Conservation (phyloP, 169 alveolate genomes). For the Plasmodium ovale region DNA sequence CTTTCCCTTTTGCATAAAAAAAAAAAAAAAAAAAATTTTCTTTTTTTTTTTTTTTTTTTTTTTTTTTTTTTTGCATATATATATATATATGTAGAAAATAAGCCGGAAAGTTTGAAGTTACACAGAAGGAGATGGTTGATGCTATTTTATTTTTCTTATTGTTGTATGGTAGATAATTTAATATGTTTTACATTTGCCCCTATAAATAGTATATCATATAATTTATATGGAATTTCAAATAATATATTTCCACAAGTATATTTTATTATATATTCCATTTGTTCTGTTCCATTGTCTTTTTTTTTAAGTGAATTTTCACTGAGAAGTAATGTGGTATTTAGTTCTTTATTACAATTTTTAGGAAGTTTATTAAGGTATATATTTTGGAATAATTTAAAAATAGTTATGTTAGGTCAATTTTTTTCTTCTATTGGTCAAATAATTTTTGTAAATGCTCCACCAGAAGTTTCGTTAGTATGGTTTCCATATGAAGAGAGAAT, state of each 20-base stretch:
- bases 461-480: constrained; percentile 55
- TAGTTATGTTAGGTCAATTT: constrained; percentile 63
- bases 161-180: constrained; percentile 54
- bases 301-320: constrained; percentile 47
- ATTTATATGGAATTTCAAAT: constrained; percentile 37
- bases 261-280: constrained; percentile 37
- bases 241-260: constrained; percentile 67
- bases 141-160: constrained; percentile 55
- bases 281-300: constrained; percentile 47
- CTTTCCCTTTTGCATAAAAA: too few relatives aligned
- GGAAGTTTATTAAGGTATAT: constrained; percentile 42
- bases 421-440: constrained; percentile 53
- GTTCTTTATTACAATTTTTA: constrained; percentile 30
- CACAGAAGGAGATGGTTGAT: constrained; percentile 61
- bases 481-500: constrained; percentile 50
- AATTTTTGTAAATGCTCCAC: constrained; percentile 63
- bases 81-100: neutral
- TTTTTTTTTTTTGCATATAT: neutral
- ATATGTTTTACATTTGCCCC: constrained; percentile 65
- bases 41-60: neutral
- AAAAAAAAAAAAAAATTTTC: too few relatives aligned
- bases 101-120: neutral
- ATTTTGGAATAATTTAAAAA: constrained; percentile 27
- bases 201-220: constrained; percentile 9
- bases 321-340: constrained; percentile 35